These are phyloP conservation scores for Metschnikowia sp. DNA, from an alignment of 805 yeast genomes.

Conservation along the genomic window DNA sequence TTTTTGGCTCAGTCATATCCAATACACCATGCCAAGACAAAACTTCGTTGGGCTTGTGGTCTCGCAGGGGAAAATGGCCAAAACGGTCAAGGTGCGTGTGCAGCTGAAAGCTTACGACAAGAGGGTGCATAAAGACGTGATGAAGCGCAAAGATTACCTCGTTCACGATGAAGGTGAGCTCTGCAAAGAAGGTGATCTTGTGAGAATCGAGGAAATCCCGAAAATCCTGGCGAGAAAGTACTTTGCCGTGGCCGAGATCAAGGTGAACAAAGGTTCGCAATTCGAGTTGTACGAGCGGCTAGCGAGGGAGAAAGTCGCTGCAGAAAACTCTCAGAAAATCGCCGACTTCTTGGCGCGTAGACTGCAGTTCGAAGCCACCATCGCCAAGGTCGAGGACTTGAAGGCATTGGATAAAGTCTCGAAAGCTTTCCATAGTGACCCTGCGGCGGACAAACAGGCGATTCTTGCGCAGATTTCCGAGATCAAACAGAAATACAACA, in stretches of 20 bases:
- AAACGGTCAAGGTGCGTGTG: constrained; percentile 91
- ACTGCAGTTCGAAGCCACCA: constrained; percentile 22
- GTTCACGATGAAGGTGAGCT: constrained; percentile 93
- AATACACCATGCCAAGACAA: constrained; percentile 69
- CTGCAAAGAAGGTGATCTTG: constrained; percentile 93
- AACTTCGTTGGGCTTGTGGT: constrained; percentile 89
- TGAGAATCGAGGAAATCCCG: constrained; percentile 85
- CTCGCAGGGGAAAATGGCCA: constrained; percentile 94
- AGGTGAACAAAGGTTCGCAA: constrained; percentile 86
- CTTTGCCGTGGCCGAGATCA: constrained; percentile 90
- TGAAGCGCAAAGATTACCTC: constrained; percentile 75
- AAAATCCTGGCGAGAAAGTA: constrained; percentile 78
- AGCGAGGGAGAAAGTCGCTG: constrained; percentile 62
- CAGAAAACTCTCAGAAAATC: constrained; percentile 62
- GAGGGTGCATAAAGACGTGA: constrained; percentile 67
- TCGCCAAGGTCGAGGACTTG: constrained; percentile 37
- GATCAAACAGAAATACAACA: constrained; percentile 37
- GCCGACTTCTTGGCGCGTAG: constrained; percentile 51
- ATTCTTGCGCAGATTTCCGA: constrained; percentile 31
- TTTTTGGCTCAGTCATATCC: neutral
- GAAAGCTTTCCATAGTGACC: constrained; percentile 23
- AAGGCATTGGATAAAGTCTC: constrained; percentile 31
- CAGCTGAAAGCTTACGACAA: constrained; percentile 72
- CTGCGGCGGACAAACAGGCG: constrained; percentile 20
- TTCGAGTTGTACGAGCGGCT: constrained; percentile 74